phyloP scores from a whole-genome alignment of 768 basidiomycete species.

The Basidioascus undulatus region DNA sequence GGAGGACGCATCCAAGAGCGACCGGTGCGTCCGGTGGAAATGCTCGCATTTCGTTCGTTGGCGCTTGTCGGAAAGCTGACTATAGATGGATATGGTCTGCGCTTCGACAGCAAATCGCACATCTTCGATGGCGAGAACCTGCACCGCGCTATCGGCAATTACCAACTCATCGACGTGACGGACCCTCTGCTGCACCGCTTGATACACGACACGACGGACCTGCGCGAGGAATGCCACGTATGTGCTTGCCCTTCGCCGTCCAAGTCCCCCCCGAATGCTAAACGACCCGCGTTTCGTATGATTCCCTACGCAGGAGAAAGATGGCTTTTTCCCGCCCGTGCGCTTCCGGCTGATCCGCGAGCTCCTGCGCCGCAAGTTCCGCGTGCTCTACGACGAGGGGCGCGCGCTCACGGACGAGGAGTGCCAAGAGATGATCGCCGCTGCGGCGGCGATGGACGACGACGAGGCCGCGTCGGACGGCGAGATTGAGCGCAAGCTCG shows the following conservation, averaged over 20 bases:
- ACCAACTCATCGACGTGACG: conserved; percentile 75
- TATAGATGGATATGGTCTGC: too few species aligned
- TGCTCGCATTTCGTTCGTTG: too few species aligned
- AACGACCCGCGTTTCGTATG: not conserved
- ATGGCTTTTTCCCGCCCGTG: conserved; percentile 67
- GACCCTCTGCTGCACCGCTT: conserved; percentile 63
- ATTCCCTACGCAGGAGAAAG: conserved; percentile 49
- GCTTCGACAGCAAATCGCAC: conserved; percentile 35
- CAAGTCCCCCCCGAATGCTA: not conserved
- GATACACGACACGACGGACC: conserved; percentile 46
- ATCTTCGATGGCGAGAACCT: conserved; percentile 67
- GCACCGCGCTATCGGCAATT: conserved; percentile 68
- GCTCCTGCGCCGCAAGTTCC: conserved; percentile 59
- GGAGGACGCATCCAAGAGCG: too few species aligned
- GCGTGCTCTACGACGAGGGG: conserved; percentile 48
- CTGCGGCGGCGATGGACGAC: not conserved
- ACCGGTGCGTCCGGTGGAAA: too few species aligned
- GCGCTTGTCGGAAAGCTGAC: too few species aligned
- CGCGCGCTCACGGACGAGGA: conserved; percentile 44
- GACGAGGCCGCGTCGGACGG: conserved; percentile 21
- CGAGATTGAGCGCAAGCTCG: too few species aligned
- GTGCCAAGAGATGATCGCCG: conserved; percentile 21
- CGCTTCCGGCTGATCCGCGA: conserved; percentile 62
- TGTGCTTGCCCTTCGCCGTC: conserved; percentile 15
- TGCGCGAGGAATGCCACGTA: conserved; percentile 52